Conservation (phyloP, 2,329 filamentous ascomycete species). For the Phoma sp. region DNA sequence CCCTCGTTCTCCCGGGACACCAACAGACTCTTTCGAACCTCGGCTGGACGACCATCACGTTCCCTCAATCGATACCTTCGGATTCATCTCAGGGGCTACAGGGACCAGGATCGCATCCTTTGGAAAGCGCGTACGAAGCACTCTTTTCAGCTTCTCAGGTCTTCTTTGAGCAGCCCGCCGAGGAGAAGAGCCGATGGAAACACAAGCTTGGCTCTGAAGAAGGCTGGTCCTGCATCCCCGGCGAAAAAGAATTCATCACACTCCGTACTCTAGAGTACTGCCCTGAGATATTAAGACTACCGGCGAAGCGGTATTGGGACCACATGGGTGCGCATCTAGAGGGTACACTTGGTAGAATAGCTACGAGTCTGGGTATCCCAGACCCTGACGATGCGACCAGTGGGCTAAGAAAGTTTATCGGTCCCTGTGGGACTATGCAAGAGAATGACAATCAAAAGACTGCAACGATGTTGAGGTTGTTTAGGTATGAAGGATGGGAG, state of each 20-base stretch:
- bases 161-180: slow-evolving; percentile 40
- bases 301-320: slow-evolving; percentile 45
- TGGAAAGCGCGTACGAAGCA: slow-evolving; percentile 38
- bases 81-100: background rate
- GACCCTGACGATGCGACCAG: slow-evolving; percentile 15
- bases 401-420: slow-evolving; percentile 36
- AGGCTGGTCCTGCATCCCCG: slow-evolving; percentile 45
- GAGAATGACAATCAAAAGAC: slow-evolving; percentile 33
- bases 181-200: slow-evolving; percentile 40
- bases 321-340: slow-evolving; percentile 39
- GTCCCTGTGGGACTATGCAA: slow-evolving; percentile 34
- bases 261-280: slow-evolving; percentile 42
- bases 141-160: slow-evolving; percentile 40
- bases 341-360: slow-evolving; percentile 34
- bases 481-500: slow-evolving; percentile 47
- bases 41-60: slow-evolving; percentile 49
- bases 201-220: slow-evolving; percentile 46
- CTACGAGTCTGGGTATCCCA: slow-evolving; percentile 27
- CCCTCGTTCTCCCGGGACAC: slow-evolving; percentile 44
- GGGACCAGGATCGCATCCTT: slow-evolving; percentile 30
- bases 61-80: slow-evolving; percentile 23
- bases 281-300: slow-evolving; percentile 38
- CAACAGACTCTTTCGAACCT: slow-evolving; percentile 39
- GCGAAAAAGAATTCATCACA: slow-evolving; percentile 52
- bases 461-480: slow-evolving; percentile 47